These are phyloP conservation scores for Claviceps spartinae DNA, from an alignment of 2,329 filamentous ascomycete genomes.

Conservation along the genomic window DNA sequence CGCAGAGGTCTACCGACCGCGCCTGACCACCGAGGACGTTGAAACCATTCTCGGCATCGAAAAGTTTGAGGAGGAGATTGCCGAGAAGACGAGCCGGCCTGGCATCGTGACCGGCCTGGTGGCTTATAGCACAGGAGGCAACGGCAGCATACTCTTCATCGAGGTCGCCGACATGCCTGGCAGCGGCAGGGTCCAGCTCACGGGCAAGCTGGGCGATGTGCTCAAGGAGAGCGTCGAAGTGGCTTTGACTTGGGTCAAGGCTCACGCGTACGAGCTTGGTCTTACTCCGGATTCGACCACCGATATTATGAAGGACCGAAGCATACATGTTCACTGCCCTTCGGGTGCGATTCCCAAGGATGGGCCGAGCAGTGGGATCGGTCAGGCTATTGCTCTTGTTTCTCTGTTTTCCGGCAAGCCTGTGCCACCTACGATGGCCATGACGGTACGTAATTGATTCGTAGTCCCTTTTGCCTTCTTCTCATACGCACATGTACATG, in stretches of 20 bases:
- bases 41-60: slow-evolving; percentile 88
- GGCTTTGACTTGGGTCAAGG: slow-evolving; percentile 91
- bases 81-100: slow-evolving; percentile 69
- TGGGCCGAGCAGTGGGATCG: slow-evolving; percentile 73
- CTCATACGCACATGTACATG: not conserved
- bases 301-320: slow-evolving; percentile 91
- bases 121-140: slow-evolving; percentile 82
- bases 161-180: slow-evolving; percentile 97
- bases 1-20: slow-evolving; percentile 56
- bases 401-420: slow-evolving; percentile 75
- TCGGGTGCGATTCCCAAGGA: slow-evolving; percentile 93
- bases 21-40: slow-evolving; percentile 64
- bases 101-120: slow-evolving; percentile 94
- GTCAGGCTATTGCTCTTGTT: slow-evolving; percentile 86
- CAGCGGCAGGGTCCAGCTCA: slow-evolving; percentile 80
- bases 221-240: slow-evolving; percentile 96
- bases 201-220: slow-evolving; percentile 90
- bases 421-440: slow-evolving; percentile 84
- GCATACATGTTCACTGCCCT: slow-evolving; percentile 92
- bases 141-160: slow-evolving; percentile 95
- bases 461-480: not conserved
- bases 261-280: slow-evolving; percentile 82
- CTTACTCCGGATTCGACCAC: slow-evolving; percentile 67
- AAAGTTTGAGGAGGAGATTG: slow-evolving; percentile 89
- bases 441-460: slow-evolving; percentile 52